Percentiles rank a stretch among this genome's conserved stretches.
Evolutionary conservation across 192 early-diverging fungal species (phyloP).

Genomic region (Radiomyces spectabilis): DNA sequence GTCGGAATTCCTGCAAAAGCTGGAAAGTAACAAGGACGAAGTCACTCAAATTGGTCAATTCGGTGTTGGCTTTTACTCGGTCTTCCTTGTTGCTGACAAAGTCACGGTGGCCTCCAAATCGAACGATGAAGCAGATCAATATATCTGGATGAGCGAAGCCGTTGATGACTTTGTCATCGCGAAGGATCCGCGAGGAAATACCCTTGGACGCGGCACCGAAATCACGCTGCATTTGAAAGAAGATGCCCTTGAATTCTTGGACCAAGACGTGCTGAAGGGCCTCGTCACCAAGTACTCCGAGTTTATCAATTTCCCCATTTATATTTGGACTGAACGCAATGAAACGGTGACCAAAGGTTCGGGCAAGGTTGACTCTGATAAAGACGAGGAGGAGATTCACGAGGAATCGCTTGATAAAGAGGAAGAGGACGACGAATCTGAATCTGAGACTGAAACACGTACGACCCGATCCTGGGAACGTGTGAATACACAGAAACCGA

Average conservation of each 20-base stretch:
- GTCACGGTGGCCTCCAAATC: constrained; percentile 88
- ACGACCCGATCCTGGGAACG: constrained; percentile 62
- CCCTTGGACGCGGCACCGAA: constrained; percentile 89
- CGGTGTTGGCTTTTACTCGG: constrained; percentile 99
- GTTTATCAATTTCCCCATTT: constrained; percentile 99
- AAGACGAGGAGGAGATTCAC: constrained; percentile 22
- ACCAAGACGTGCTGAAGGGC: constrained; percentile 53
- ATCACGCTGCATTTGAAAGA: constrained; percentile 89
- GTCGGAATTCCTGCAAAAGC: constrained; percentile 72
- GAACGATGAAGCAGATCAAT: constrained; percentile 74
- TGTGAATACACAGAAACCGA: constrained; percentile 88
- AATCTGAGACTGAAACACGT: constrained; percentile 49
- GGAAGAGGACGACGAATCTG: constrained; percentile 39
- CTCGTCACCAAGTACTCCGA: constrained; percentile 88
- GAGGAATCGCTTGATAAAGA: constrained; percentile 45
- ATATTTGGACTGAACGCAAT: constrained; percentile 57
- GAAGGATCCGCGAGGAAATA: constrained; percentile 85
- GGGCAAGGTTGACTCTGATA: too few species aligned
- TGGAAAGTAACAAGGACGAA: constrained; percentile 76
- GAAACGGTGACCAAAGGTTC: constrained; percentile 52
- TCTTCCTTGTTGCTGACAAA: constrained; percentile 92
- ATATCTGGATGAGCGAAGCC: constrained; percentile 94
- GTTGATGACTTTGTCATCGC: constrained; percentile 85
- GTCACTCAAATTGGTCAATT: constrained; percentile 93
- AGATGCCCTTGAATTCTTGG: constrained; percentile 77